Evolutionary conservation across 2,329 filamentous ascomycete genomes (phyloP), one percentile per base, ranked within the genome.

Genomic region (Phialophora macrospora): DNA sequence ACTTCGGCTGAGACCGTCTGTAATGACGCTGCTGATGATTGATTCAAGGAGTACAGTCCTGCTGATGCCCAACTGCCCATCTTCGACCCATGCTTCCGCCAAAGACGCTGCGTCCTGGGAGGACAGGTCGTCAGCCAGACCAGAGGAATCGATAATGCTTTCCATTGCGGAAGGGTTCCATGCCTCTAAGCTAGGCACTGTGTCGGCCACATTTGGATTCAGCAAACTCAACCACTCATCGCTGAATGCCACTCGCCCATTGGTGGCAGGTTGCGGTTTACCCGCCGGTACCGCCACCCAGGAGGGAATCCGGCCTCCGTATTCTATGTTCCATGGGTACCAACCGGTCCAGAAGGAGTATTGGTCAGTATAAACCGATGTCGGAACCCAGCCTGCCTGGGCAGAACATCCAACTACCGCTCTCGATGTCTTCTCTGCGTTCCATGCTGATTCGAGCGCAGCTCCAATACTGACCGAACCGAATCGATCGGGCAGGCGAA

Each of bases 111-210:
- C 54, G 8, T 24, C 28, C 55, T 20, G 41, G 20, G 20, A 20
- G 22, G 26, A n/a, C 17, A 51, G 24, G 26, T 14, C 34, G 17
- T 58, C 38, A 49, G 32, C 55, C 14, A 64, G 24, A 14, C 20
- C 55, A 22, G 48, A 41, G 24, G 44, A 41, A 46, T 49, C 55
- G 28, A 64, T 46, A 17, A 64, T 60, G 30, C 41, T 46, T 51
- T 64, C 62, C 14, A 64, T 60, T 17, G 55, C 49, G 28, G 62
- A 64, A 60, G 62, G 54, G 14, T 17, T 41, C 62, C 62, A 64
- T 12, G 11, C 34, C 2, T 44, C 17, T 1, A 0, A 1, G 2
- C 34, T 26, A 32, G 38, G 20, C 14, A 52, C n/a, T 5, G n/a
- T 22, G 30, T 30, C 44, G 46, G 48, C 5, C 3, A 38, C 30